phyloP scores from a whole-genome alignment of 768 basidiomycete genomes.

The Trametes coccinea region DNA sequence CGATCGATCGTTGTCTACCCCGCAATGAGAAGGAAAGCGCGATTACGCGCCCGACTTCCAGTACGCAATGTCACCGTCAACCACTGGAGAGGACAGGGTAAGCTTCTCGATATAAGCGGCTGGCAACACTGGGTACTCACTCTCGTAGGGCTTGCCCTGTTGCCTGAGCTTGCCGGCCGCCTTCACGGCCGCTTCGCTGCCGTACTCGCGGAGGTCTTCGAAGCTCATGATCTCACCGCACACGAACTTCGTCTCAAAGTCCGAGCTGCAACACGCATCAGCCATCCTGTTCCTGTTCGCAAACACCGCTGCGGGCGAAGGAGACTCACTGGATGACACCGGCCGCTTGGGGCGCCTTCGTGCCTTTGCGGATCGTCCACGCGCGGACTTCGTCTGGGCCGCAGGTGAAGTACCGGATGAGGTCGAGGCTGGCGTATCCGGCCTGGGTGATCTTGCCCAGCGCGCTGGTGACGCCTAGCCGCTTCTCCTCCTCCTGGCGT shows the following conservation, averaged over 20 bases:
- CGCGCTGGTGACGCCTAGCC: slow-evolving; percentile 69
- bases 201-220: slow-evolving; percentile 87
- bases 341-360: slow-evolving; percentile 95
- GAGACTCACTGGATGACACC: slow-evolving; percentile 90
- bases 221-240: slow-evolving; percentile 97
- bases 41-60: slow-evolving; percentile 65
- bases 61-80: slow-evolving; percentile 89
- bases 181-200: slow-evolving; percentile 89
- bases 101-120: background rate
- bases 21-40: background rate
- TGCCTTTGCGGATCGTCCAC: slow-evolving; percentile 94
- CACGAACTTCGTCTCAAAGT: slow-evolving; percentile 98
- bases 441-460: slow-evolving; percentile 94
- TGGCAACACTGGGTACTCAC: slow-evolving; percentile 44
- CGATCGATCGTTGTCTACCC: background rate
- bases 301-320: background rate
- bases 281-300: background rate
- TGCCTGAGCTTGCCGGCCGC: slow-evolving; percentile 93
- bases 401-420: slow-evolving; percentile 96
- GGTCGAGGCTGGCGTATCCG: slow-evolving; percentile 87
- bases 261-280: slow-evolving; percentile 54
- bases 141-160: slow-evolving; percentile 96
- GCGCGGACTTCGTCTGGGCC: slow-evolving; percentile 97
- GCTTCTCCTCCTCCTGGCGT: slow-evolving; percentile 71
- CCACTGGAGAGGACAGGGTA: slow-evolving; percentile 47